Conservation (phyloP, 2,329 filamentous ascomycete genomes). For the Neonectria coccinea region DNA sequence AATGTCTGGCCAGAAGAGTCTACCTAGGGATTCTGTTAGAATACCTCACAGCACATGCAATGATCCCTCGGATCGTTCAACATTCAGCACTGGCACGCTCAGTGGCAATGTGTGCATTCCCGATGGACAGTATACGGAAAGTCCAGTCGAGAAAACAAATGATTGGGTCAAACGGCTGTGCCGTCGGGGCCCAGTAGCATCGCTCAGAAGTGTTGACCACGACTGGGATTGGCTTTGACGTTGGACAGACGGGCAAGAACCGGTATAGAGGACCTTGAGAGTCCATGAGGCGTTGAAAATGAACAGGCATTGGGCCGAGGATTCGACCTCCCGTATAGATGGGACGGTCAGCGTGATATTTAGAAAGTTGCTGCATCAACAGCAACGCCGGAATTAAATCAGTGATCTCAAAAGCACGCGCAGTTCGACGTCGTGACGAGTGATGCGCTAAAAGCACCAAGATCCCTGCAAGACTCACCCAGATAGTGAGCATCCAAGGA, state of each 20-base stretch:
- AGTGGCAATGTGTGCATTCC: neutral
- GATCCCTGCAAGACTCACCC: neutral
- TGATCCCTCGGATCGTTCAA: neutral
- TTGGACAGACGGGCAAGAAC: neutral
- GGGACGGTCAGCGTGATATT: neutral
- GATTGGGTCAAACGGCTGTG: neutral
- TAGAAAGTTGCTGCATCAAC: neutral
- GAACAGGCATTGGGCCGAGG: neutral
- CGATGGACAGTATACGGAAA: neutral
- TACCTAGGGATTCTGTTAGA: neutral
- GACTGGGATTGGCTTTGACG: neutral
- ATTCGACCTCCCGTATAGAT: neutral
- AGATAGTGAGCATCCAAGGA: no score
- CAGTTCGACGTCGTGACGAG: neutral
- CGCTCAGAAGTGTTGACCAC: neutral
- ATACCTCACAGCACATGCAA: neutral
- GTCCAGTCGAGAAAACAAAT: neutral
- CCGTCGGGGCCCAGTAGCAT: neutral
- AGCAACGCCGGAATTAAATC: neutral
- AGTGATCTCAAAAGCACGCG: neutral
- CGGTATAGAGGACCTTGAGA: neutral
- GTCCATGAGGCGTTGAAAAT: conserved; percentile 4
- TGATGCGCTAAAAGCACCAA: neutral
- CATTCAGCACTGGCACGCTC: neutral
- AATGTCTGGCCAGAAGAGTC: conserved; percentile 74